Base-by-base conservation (phyloP, 2,329 filamentous ascomycete genomes). In the Pseudocercospora cruenta region DNA sequence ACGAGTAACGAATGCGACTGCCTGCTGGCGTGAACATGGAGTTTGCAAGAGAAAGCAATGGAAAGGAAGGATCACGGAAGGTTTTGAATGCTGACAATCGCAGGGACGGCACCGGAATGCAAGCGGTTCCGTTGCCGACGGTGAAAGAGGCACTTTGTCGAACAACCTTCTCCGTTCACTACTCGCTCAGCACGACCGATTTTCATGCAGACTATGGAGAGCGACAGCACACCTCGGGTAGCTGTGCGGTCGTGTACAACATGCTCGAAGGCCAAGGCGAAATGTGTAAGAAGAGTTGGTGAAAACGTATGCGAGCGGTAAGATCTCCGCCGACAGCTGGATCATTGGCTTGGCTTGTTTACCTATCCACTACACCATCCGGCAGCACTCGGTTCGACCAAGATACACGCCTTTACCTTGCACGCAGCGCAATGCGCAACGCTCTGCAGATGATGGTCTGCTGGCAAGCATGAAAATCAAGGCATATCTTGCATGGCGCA, bases 221-320 rank as follows among this genome's bases (percentile, higher is more conserved):
- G 14, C 39, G 45, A 47, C 16, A 49, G 28, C 43, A 49, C 45
- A 21, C 31, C 60, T 24, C 53, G 51, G 21, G 33, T 57, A 8
- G 60, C 60, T 8, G 67, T 67, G 26, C 66, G 72, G 19, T 72
- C 68, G 22, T 76, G 75, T 66, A 69, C 66, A 10, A 74, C 74
- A 59, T 77, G 75, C 61, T 67, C 70, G 19, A 77, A 76, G 60
- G 75, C 75, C 12, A 77, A 77, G 66, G 74, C 75, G n/a, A 76
- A 76, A 60, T 77, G 75, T 69, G 74, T 75, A n/a, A 60, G 72
- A 21, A 47, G 61, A 19, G 49, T 66, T 12, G 71, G 72, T 16
- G 60, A 70, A 22, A 59, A 69, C 10, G 55, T 69, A 26, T 77
- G 75, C 65, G 74, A 75, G 60, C 65, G 75, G 72, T 73, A 70